Evolutionary conservation across 257 asterid genomes (phyloP).

Genomic region (Nicotiana undulata): DNA sequence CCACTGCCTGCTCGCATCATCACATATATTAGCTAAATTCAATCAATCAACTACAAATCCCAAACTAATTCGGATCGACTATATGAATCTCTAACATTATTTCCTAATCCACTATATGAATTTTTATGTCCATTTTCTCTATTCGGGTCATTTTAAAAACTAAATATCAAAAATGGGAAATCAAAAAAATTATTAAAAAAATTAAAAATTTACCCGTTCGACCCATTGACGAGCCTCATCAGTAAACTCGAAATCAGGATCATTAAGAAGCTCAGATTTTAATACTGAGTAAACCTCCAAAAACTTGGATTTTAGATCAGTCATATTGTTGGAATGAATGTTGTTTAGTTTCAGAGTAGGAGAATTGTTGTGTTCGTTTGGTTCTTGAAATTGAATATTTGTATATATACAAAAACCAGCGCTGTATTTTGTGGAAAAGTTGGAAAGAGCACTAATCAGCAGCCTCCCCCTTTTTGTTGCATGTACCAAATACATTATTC

Average conservation of each 20-base stretch:
- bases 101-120: background rate
- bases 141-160: background rate
- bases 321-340: slow-evolving; percentile 3
- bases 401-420: background rate
- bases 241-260: slow-evolving; percentile 68
- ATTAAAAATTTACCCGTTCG: slow-evolving; percentile 39
- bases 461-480: background rate
- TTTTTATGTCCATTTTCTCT: background rate
- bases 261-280: slow-evolving; percentile 74
- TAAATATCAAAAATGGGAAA: background rate
- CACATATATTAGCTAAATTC: too few relatives aligned
- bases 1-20: too few relatives aligned
- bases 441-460: background rate
- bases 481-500: background rate
- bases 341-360: background rate
- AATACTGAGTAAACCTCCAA: slow-evolving; percentile 49
- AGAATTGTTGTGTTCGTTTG: background rate
- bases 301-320: slow-evolving; percentile 44
- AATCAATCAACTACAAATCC: too few relatives aligned
- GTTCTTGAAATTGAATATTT: background rate
- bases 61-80: background rate
- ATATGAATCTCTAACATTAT: background rate
- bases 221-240: slow-evolving; percentile 74
- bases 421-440: background rate
- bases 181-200: background rate